Evolutionary conservation across 2,329 filamentous ascomycete species (phyloP), one percentile per base, ranked within the genome.

Genomic region (Neofusicoccum kwambonambiense): DNA sequence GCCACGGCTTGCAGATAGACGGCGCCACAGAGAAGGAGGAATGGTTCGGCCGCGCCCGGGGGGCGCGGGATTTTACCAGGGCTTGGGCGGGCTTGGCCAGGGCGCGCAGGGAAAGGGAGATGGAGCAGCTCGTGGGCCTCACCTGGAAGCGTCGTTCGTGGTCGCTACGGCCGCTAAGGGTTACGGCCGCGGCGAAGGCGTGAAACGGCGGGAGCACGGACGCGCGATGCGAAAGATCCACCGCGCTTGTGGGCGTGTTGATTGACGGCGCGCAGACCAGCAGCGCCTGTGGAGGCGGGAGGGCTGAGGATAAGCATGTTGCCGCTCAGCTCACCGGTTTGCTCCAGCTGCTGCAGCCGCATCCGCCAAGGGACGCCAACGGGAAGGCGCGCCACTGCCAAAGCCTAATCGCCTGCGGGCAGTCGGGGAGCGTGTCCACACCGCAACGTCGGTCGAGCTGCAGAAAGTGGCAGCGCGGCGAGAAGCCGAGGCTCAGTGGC

Each of bases 81-180:
- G 47, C 27, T 7, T 27, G 15, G 58, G 34, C n/a, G 17, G 35
- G 27, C 31, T 51, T 45, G 58, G 45, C 41, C 44, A 41, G 54
- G 42, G n/a, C 56, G 39, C 5, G 27, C 31, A 22, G 22, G 39
- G 17, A 34, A 45, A 58, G 54, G 56, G 56, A 60, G 41, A 15
- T 22, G 31, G 12, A 60, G 41, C 27, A 37, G 22, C 17, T 17
- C 35, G 37, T 35, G 17, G 50, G 50, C 50, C 34, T 39, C 19
- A 56, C 52, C 52, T 54, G 17, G 11, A 8, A 41, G 50, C 34
- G 34, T 54, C 51, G 39, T 27, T 37, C 17, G 39, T 13, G 7
- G 19, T 57, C 9, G 41, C 41, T 60, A 60, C 56, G 56, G 41
- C 56, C 56, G 56, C 56, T 60, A 60, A 58, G 31, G n/a, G 56